Base-by-base conservation (phyloP, 176 grass and related monocot genomes). In the Tillandsia fasciculata region DNA sequence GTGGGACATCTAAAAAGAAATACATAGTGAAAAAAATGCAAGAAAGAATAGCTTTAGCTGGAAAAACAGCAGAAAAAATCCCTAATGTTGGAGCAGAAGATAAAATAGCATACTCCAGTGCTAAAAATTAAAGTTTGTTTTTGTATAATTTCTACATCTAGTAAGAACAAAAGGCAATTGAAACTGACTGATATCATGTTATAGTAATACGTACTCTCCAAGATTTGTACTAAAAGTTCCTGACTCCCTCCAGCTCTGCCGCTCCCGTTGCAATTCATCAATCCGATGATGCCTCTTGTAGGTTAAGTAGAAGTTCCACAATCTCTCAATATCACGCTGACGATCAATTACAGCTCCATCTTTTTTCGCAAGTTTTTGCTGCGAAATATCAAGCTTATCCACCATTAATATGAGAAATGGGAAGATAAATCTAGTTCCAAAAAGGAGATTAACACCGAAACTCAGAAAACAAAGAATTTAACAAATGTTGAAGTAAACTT, bases 361-460 rank as follows among this genome's bases (percentile, higher is more conserved):
- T 75, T 90, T 97, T 72, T 70, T 92, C 64, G 86, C 83, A 74
- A 88, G 77, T 70, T 97, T 89, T 87, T 89, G 86, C 89, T 92
- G 83, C 51, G 67, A 67, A 78, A 76, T 63, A 28, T 15, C 53
- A 91, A 52, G 49, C 29, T 69, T 27, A 54, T 50, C 54, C 14
- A 73, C 18, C 47, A 28, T 51, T 66, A 72, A 10, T 72, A 52
- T 51, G n/a, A 67, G 20, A n/a, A 12, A 6, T 42, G 33, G 33
- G 33, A 29, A 67, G 12, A 48, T 54, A 33, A 8, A 54, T 9
- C 23, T 20, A 28, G 26, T 75, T 65, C 18, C 12, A 8, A 66
- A 29, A 64, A 2, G 51, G 22, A 12, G 12, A 64, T 64, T 9
- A 5, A 14, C 49, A 50, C 2, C 11, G 8, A 18, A 66, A 4